Conservation (phyloP, 306 rosid species). For the Glycine latifolia region DNA sequence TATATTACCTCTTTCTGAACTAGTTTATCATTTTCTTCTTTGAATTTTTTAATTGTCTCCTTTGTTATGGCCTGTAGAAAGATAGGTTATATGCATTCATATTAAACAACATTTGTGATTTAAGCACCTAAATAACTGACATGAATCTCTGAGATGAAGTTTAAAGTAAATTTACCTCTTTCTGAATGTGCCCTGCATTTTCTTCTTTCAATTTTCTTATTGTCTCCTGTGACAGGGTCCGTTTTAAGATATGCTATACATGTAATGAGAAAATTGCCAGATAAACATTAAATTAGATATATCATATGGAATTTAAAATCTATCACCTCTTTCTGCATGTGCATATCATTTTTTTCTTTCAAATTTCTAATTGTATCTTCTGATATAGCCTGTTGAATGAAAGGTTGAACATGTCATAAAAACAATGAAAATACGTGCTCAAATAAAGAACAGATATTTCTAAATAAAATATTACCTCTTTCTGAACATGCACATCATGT, state of each 20-base stretch:
- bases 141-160: conserved; percentile 19
- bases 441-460: conserved; percentile 40
- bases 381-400: conserved; percentile 46
- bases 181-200: conserved; percentile 54
- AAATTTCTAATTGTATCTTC: conserved; percentile 56
- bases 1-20: conserved; percentile 61
- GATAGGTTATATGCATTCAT: conserved; percentile 23
- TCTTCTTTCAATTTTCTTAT: conserved; percentile 54
- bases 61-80: conserved; percentile 44
- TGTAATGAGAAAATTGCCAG: conserved; percentile 16
- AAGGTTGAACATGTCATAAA: conserved; percentile 31
- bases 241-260: conserved; percentile 25
- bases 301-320: conserved; percentile 35
- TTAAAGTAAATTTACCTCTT: conserved; percentile 54
- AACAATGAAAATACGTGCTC: conserved; percentile 11
- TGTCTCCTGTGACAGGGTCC: conserved; percentile 55
- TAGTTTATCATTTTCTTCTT: conserved; percentile 52
- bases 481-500: conserved; percentile 52
- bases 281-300: conserved; percentile 11
- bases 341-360: conserved; percentile 50
- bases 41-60: conserved; percentile 52
- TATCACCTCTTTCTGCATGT: conserved; percentile 56
- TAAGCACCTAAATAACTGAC: conserved; percentile 5
- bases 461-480: conserved; percentile 55
- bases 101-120: conserved; percentile 18